A percentile compares a stretch with the other conserved stretches of the same genome.
phyloP scores from a whole-genome alignment of 177 flowering plant genomes.

The Telopea speciosissima region DNA sequence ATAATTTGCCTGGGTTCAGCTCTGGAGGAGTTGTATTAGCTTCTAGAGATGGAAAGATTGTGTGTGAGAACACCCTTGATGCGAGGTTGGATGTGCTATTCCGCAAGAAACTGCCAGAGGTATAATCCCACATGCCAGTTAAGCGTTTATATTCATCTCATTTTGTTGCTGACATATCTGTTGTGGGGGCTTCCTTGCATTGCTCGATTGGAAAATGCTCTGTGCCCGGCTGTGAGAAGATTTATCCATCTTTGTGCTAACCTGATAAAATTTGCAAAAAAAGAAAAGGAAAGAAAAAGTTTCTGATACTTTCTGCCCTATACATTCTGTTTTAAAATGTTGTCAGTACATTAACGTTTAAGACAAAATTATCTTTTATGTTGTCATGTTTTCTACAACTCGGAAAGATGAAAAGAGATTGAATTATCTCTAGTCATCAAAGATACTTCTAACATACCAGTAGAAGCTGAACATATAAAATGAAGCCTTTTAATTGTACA shows the following conservation, averaged over 20 bases:
- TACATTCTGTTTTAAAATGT: background rate
- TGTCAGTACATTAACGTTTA: too few species aligned
- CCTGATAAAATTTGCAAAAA: background rate
- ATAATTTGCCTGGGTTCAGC: background rate
- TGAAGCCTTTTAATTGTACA: too few species aligned
- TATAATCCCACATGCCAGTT: background rate
- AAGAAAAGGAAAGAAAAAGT: too few species aligned
- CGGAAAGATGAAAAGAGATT: too few species aligned
- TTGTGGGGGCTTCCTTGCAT: background rate
- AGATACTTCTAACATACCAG: too few species aligned
- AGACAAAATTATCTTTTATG: too few species aligned
- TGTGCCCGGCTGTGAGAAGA: background rate
- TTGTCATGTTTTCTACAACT: too few species aligned
- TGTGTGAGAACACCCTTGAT: conserved; percentile 6
- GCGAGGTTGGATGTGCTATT: conserved; percentile 7
- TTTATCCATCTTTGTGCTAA: background rate
- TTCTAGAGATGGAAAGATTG: conserved; percentile 8
- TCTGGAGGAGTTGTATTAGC: conserved; percentile 8
- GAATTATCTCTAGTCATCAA: too few species aligned
- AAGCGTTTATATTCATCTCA: background rate
- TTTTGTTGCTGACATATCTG: background rate
- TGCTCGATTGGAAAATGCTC: background rate
- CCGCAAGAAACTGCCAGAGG: conserved; percentile 7
- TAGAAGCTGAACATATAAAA: too few species aligned
- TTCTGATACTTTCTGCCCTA: background rate